Evolutionary conservation across 2,329 filamentous ascomycete species (phyloP).

Genomic region (Ophiocordyceps camponoti-rufipedis): DNA sequence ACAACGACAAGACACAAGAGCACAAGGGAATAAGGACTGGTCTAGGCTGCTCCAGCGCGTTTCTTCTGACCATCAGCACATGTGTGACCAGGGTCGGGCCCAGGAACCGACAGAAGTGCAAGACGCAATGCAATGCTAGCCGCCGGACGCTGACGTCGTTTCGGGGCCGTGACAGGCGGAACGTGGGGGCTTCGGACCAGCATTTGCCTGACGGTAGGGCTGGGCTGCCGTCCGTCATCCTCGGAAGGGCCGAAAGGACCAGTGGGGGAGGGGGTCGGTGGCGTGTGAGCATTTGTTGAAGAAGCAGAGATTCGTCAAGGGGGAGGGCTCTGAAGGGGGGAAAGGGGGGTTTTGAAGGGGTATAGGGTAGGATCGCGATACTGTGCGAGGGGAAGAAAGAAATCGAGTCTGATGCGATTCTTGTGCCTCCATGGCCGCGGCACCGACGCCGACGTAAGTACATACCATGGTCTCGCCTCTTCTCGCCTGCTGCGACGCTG

Average conservation of each 20-base stretch:
- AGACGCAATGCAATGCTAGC: background rate
- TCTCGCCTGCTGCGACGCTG: background rate
- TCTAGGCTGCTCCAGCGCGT: too few relatives aligned
- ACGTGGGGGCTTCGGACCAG: background rate
- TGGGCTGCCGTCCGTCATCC: background rate
- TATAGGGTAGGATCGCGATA: too few relatives aligned
- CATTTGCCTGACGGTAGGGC: background rate
- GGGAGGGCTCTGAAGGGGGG: too few relatives aligned
- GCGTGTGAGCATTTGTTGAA: background rate
- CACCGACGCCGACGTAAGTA: too few relatives aligned
- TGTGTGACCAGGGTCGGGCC: background rate
- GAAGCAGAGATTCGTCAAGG: background rate
- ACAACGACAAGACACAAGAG: too few relatives aligned
- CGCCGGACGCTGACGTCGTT: background rate
- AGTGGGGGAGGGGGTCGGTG: background rate
- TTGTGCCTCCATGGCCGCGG: too few relatives aligned
- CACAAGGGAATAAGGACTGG: too few relatives aligned
- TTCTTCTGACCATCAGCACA: background rate
- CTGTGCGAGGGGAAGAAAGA: background rate
- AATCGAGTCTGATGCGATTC: background rate
- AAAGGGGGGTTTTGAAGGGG: too few relatives aligned
- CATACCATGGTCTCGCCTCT: background rate
- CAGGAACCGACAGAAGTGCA: background rate
- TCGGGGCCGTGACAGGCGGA: background rate
- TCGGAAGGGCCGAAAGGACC: background rate